phyloP scores from a whole-genome alignment of 176 grass and related monocot genomes.

The Elymus sibiricus region DNA sequence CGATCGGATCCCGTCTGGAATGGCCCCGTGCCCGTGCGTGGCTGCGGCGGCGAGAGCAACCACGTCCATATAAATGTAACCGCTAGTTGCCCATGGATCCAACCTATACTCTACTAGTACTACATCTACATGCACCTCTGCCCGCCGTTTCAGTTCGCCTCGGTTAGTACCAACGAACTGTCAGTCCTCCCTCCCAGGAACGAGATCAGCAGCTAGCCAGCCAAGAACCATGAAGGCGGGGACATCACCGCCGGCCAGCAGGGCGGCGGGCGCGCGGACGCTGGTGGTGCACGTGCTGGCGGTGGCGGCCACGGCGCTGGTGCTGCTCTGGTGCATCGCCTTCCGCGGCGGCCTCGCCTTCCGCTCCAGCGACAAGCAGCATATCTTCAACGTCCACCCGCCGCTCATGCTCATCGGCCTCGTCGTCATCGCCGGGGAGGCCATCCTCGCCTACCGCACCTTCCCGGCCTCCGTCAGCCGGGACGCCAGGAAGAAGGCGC shows the following conservation, averaged over 20 bases:
- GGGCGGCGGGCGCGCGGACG: constrained; percentile 7
- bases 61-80: constrained; percentile 20
- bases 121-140: background rate
- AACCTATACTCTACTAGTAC: background rate
- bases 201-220: background rate
- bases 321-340: constrained; percentile 75
- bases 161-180: background rate
- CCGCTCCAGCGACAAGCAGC: constrained; percentile 47
- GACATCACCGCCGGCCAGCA: background rate
- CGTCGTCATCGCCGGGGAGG: constrained; percentile 72
- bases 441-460: constrained; percentile 64
- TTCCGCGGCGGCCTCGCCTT: constrained; percentile 74
- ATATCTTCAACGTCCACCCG: constrained; percentile 87
- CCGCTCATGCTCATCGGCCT: constrained; percentile 71
- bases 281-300: constrained; percentile 46
- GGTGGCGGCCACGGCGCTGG: constrained; percentile 43
- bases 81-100: background rate
- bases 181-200: background rate
- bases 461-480: constrained; percentile 33
- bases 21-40: background rate
- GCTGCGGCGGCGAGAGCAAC: background rate
- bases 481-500: constrained; percentile 49
- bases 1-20: background rate
- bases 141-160: background rate
- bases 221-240: background rate